Base-by-base conservation (phyloP, 116 monocot species). In the Posidonia oceanica region DNA sequence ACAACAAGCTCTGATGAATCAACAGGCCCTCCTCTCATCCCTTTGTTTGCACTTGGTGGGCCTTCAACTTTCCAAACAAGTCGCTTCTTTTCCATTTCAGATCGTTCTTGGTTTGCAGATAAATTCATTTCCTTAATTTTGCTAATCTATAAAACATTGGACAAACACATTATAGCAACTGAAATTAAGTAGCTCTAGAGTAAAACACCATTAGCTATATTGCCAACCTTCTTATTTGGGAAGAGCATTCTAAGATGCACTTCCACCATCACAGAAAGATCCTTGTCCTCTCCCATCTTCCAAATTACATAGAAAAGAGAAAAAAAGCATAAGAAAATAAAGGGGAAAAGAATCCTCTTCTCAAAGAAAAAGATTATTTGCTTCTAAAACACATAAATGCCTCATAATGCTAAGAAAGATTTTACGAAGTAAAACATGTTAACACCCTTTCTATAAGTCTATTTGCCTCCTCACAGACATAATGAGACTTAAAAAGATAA, bases 211-310 rank as follows among this genome's bases (percentile, higher is more conserved):
- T 29, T 29, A 29, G 7, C 18, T 14, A 54, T 13, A 23, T 21
- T 17, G 39, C 52, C 39, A 61, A 99, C 99, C 86, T 87, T 84
- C 52, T 90, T 90, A 67, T 79, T 68, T 51, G 88, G 88, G 72
- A 99, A 99, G 36, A 99, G 55, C 73, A 81, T 99, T 68, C 79
- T 86, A 40, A 99, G 88, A 52, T 93, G 83, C n/a, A 93, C 93
- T 44, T 77, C 66, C 12, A 88, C 88, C 82, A 83, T 71, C 40
- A 59, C 66, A 4, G 99, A 99, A 74, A 99, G 88, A 72, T 90
- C 86, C 75, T 84, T 86, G 52, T 99, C 84, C 78, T 99, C 93
- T 3, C 82, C 90, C 20, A 73, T 84, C 99, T 99, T 71, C 52
- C 68, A 29, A 54, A 14, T 36, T n/a, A 22, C 69, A 48, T 48